A percentile compares a stretch with the other conserved stretches of the same genome.
These are phyloP conservation scores for Wilcoxina mikolae DNA, from an alignment of 495 filamentous ascomycete species.

Conservation along the genomic window DNA sequence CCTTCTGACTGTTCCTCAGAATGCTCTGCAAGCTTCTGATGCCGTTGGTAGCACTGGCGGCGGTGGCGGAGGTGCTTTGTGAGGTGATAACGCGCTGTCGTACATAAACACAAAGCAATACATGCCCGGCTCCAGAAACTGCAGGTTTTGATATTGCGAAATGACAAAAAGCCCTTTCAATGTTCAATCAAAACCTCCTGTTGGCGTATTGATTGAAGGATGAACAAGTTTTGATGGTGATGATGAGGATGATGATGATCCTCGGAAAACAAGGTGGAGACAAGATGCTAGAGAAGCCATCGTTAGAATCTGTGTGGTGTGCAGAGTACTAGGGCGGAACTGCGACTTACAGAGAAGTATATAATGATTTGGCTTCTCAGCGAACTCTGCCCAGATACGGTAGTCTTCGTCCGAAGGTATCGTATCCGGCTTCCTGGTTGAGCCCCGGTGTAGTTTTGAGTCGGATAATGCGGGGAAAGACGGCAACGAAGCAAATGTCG, in stretches of 20 bases:
- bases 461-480: neutral
- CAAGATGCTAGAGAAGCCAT: neutral
- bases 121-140: conserved; percentile 12
- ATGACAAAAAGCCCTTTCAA: conserved; percentile 8
- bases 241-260: too few relatives aligned
- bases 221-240: neutral
- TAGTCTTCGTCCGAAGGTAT: neutral
- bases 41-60: neutral
- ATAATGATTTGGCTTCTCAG: neutral
- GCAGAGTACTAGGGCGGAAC: neutral
- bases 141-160: conserved; percentile 19
- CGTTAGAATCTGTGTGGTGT: neutral
- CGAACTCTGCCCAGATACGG: neutral
- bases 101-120: conserved; percentile 10
- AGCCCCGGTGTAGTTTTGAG: neutral
- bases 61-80: conserved; percentile 2
- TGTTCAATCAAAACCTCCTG: neutral
- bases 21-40: neutral
- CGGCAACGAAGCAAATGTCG: neutral
- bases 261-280: neutral
- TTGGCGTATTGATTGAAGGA: neutral
- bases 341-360: neutral
- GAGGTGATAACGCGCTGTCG: conserved; percentile 4
- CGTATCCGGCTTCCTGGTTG: neutral
- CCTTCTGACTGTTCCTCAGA: neutral